Percentiles rank a stretch among this genome's conserved stretches.
These are phyloP conservation scores for Pestalotiopsis sp. DNA, from an alignment of 2,329 filamentous ascomycete species.

Conservation along the genomic window DNA sequence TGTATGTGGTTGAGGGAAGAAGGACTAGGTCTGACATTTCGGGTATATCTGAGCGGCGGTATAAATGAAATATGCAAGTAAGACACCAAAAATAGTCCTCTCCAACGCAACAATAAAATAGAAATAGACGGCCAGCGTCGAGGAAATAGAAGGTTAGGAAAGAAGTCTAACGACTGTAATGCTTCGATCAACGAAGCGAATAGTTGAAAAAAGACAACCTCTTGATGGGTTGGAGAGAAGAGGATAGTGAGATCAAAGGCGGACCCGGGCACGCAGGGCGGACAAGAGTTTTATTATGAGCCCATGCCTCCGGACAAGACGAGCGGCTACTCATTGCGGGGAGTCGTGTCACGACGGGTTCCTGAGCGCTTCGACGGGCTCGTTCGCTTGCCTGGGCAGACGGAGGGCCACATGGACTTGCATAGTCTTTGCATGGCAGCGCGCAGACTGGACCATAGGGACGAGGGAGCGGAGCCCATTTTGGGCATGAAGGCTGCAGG, in stretches of 20 bases:
- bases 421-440: slow-evolving; percentile 24
- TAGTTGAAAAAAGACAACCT: slow-evolving; percentile 35
- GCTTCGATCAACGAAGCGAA: slow-evolving; percentile 50
- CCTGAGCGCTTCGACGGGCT: slow-evolving; percentile 30
- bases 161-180: slow-evolving; percentile 41
- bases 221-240: slow-evolving; percentile 32
- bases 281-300: slow-evolving; percentile 32
- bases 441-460: slow-evolving; percentile 29
- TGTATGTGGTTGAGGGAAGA: slow-evolving; percentile 44
- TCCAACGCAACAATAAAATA: slow-evolving; percentile 19
- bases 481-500: slow-evolving; percentile 29
- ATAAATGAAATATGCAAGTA: slow-evolving; percentile 24
- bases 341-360: slow-evolving; percentile 20
- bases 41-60: slow-evolving; percentile 18
- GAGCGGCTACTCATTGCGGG: slow-evolving; percentile 32
- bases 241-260: slow-evolving; percentile 25
- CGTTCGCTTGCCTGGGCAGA: slow-evolving; percentile 16
- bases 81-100: slow-evolving; percentile 23
- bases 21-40: slow-evolving; percentile 52
- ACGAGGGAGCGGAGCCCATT: slow-evolving; percentile 23
- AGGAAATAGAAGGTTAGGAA: slow-evolving; percentile 31
- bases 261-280: slow-evolving; percentile 25
- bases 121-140: slow-evolving; percentile 36
- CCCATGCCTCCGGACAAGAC: slow-evolving; percentile 18
- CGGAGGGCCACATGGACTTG: slow-evolving; percentile 25